Evolutionary conservation across 2,329 filamentous ascomycete genomes (phyloP), one percentile per base, ranked within the genome.

Genomic region (Dendryphion nanum): DNA sequence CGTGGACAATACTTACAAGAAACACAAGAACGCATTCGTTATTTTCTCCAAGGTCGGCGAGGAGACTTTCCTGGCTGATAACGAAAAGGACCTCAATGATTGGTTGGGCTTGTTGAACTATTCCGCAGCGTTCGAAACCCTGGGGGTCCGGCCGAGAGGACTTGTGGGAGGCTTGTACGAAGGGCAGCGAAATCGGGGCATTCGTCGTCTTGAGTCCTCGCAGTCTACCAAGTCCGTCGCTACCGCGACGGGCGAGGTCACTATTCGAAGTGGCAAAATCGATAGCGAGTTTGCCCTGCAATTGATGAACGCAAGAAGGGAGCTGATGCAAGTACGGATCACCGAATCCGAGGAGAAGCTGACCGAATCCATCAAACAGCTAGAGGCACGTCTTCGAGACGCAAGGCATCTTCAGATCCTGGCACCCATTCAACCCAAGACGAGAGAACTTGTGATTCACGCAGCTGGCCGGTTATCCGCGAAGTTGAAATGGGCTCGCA

Each of bases 41-140:
- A 91, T 96, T 54, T 86, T 95, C 42, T 82, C 89, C 19, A 87
- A 93, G 37, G 53, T 51, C 48, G 86, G 89, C 1, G 91, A 98
- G 57, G 93, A 98, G 61, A 83, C 91, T 1, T 84, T 98, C 24
- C 72, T 97, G 14, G 91, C 93, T 4, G 90, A 96, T 53, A 89
- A 82, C 37, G 93, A 98, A 55, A 74, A 81, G 1, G 93, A 98
- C 55, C 83, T 95, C 77, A 95, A 96, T 55, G 93, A 98, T 60
- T 98, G 93, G 93, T 73, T 98, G 18, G 87, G 86, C 6, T 93
- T 95, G 57, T 78, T 98, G 43, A 98, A 98, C 63, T 97, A 97
- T 61, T 91, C 91, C 21, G 90, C 93, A 6, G 88, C 93, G 1
- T 97, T 97, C 64, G 81, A 89, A 51, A 95, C 89, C 1, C 88